Base-by-base conservation (phyloP, 202 grass and related monocot species). In the Zizania palustris region DNA sequence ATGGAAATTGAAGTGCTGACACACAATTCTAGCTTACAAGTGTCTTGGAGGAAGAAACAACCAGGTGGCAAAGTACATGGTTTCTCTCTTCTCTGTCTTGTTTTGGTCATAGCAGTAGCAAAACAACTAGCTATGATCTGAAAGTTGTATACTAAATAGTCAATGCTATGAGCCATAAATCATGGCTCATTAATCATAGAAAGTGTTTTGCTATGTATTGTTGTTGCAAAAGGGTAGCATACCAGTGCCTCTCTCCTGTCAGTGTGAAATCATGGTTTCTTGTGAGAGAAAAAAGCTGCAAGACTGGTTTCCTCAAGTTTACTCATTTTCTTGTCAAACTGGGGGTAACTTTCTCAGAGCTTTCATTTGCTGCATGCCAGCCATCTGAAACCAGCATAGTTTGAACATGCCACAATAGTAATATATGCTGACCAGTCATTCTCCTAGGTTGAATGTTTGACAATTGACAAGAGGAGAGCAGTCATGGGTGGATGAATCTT, bases 381-480 rank as follows among this genome's bases (percentile, higher is more conserved):
- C 20, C 67, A 51, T 51, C 22, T 70, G 45, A 51, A 70, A 48
- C 42, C 40, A 28, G 6, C 43, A 34, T 45, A 69, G 42, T 69
- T 69, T 48, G 14, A 35, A 16, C 43, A 5, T 34, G 14, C 14
- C 65, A 34, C 20, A 28, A 19, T 50, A 28, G 42, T 50, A 49
- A 69, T 35, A 45, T 9, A 53, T 49, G 11, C 14, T 34, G 65
- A 83, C 50, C 11, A 3, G 35, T 71, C 54, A 55, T 77, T 55
- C 2, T 44, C 56, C 73, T 3, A 71, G 66, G 66, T 45, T 63
- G 65, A 71, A 77, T 53, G 58, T 12, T 71, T 63, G 55, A 15
- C 11, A 62, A 8, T 54, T 54, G 37, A 28, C n/a, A 14, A 11
- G 5, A 50, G 13, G 5, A 50, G 44, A 50, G 44, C 67, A 54